phyloP scores from a whole-genome alignment of 2,329 filamentous ascomycete species.

The Pseudogymnoascus sp. region DNA sequence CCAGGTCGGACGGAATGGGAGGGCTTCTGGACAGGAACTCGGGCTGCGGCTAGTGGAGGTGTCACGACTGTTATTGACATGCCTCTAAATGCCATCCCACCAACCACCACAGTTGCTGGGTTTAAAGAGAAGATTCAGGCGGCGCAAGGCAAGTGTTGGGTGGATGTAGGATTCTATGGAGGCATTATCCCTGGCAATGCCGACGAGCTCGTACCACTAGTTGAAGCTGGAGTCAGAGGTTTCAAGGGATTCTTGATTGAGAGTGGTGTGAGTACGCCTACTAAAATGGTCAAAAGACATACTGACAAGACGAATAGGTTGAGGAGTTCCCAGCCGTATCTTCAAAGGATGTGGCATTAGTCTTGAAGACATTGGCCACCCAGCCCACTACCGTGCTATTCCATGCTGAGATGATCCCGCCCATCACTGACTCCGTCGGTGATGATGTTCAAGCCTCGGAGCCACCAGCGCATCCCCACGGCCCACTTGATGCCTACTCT shows the following conservation, averaged over 20 bases:
- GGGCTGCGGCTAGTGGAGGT: slow-evolving; percentile 88
- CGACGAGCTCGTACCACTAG: slow-evolving; percentile 67
- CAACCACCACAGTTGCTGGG: slow-evolving; percentile 79
- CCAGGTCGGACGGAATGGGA: slow-evolving; percentile 97
- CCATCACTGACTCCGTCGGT: slow-evolving; percentile 69
- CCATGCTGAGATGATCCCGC: slow-evolving; percentile 97
- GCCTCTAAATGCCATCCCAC: slow-evolving; percentile 94
- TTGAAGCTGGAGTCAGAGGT: slow-evolving; percentile 79
- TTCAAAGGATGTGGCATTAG: slow-evolving; percentile 66
- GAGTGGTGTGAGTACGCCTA: slow-evolving; percentile 64
- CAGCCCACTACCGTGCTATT: slow-evolving; percentile 93
- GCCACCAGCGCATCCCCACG: slow-evolving; percentile 62
- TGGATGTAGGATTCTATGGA: slow-evolving; percentile 97
- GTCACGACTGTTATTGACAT: slow-evolving; percentile 97
- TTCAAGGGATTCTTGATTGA: slow-evolving; percentile 99
- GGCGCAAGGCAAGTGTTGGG: slow-evolving; percentile 84
- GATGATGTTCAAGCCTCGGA: slow-evolving; percentile 65
- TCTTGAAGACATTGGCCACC: slow-evolving; percentile 73
- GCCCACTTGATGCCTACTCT: slow-evolving; percentile 68
- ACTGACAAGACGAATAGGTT: slow-evolving; percentile 47
- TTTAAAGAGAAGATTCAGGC: slow-evolving; percentile 81
- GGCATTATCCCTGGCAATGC: slow-evolving; percentile 89
- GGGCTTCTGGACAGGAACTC: slow-evolving; percentile 90
- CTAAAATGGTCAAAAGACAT: background rate
- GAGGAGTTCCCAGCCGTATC: slow-evolving; percentile 95